A percentile compares a stretch with the other conserved stretches of the same genome.
These are phyloP conservation scores for Escallonia herrerae DNA, from an alignment of 129 eudicot genomes.

Conservation along the genomic window DNA sequence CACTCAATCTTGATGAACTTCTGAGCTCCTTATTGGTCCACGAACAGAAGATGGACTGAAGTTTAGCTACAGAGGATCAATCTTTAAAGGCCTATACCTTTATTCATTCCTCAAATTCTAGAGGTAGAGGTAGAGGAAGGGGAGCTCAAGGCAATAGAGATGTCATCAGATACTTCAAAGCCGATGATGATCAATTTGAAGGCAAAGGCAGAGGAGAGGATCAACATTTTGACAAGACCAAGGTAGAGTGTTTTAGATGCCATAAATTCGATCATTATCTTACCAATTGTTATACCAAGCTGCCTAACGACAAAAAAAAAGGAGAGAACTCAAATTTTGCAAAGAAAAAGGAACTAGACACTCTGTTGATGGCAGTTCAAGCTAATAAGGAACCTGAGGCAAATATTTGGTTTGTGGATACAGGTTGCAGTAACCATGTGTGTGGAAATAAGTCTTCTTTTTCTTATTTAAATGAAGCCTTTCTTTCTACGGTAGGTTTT, in stretches of 20 bases:
- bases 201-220: neutral
- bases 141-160: neutral
- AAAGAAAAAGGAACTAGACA: neutral
- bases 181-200: neutral
- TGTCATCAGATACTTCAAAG: neutral
- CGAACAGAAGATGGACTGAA: neutral
- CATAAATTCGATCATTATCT: conserved; percentile 9
- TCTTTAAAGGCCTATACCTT: conserved; percentile 5
- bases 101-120: conserved; percentile 1
- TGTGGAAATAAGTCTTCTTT: conserved; percentile 4
- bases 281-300: conserved; percentile 4
- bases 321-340: conserved; percentile 6
- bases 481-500: neutral
- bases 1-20: neutral
- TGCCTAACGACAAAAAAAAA: conserved; percentile 2
- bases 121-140: conserved; percentile 2
- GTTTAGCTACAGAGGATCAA: conserved; percentile 2
- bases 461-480: neutral
- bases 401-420: conserved; percentile 8
- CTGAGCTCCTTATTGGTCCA: neutral
- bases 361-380: conserved; percentile 5
- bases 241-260: conserved; percentile 11
- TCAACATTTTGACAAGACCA: conserved; percentile 3
- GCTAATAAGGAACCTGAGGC: neutral
- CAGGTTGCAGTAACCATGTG: conserved; percentile 1